Evolutionary conservation across 2,329 filamentous ascomycete genomes (phyloP).

Genomic region (Amesomyces nigricolor): DNA sequence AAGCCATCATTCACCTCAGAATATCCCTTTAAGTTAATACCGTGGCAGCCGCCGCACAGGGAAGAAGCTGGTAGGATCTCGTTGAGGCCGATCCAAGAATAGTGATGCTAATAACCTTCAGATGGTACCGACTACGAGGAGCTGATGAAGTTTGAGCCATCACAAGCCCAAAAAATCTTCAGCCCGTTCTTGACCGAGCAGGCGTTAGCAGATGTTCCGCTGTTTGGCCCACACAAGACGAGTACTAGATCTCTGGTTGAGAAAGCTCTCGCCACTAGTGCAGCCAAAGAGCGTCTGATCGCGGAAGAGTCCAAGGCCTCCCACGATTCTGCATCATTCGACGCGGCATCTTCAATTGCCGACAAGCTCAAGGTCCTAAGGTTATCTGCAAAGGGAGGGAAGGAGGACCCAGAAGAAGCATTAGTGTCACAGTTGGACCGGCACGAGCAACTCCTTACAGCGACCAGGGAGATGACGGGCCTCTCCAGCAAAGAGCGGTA

Average conservation of each 20-base stretch:
- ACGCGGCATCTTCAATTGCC: conserved; percentile 38
- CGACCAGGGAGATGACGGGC: conserved; percentile 40
- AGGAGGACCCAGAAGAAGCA: conserved; percentile 22
- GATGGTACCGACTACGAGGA: conserved; percentile 49
- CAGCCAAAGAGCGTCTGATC: conserved; percentile 30
- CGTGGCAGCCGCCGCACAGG: conserved; percentile 55
- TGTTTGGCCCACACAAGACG: conserved; percentile 51
- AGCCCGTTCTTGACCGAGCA: conserved; percentile 51
- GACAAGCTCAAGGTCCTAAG: conserved; percentile 47
- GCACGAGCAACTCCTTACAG: conserved; percentile 50
- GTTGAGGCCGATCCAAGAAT: background rate
- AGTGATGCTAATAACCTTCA: conserved; percentile 9
- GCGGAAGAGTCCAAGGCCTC: conserved; percentile 34
- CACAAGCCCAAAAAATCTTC: conserved; percentile 47
- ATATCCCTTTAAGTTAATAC: conserved; percentile 55
- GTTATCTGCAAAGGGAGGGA: conserved; percentile 22
- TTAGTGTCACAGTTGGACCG: conserved; percentile 48
- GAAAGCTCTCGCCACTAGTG: conserved; percentile 34
- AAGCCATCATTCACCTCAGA: conserved; percentile 53
- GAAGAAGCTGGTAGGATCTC: conserved; percentile 45
- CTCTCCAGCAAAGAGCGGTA: conserved; percentile 48
- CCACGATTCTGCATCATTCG: conserved; percentile 39
- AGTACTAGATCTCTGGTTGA: conserved; percentile 40
- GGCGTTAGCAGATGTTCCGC: conserved; percentile 46
- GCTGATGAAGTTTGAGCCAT: conserved; percentile 54